phyloP scores from a whole-genome alignment of 176 grass and related monocot species.

The Chloris gayana region DNA sequence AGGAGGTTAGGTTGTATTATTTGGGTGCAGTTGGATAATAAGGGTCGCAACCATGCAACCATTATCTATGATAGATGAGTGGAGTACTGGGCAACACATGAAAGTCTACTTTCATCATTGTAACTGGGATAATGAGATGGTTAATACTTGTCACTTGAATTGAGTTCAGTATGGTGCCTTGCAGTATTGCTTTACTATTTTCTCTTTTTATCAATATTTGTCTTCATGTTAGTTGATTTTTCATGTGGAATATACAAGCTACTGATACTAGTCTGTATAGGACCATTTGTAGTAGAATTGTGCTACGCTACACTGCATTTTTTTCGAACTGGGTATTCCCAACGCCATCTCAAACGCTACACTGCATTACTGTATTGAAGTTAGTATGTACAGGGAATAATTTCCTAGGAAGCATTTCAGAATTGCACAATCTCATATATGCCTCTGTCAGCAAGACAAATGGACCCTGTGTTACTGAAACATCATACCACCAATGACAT shows the following conservation, averaged over 20 bases:
- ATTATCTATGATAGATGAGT: slow-evolving; percentile 7
- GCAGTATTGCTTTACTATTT: not conserved
- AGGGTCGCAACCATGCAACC: slow-evolving; percentile 14
- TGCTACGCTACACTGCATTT: not conserved
- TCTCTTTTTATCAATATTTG: not conserved
- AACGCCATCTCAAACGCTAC: too few species aligned
- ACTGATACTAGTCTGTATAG: not conserved
- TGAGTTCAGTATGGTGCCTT: not conserved
- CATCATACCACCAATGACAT: too few species aligned
- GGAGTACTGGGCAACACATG: slow-evolving; percentile 21
- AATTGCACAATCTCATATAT: too few species aligned
- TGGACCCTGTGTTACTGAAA: too few species aligned
- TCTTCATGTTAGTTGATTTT: not conserved
- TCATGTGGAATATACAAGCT: not conserved
- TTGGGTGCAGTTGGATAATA: slow-evolving; percentile 21
- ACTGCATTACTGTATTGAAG: too few species aligned
- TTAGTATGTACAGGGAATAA: not conserved
- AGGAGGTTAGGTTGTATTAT: slow-evolving; percentile 30
- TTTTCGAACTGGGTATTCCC: too few species aligned
- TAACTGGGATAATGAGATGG: not conserved
- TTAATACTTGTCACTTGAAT: slow-evolving; percentile 19
- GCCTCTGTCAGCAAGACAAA: too few species aligned
- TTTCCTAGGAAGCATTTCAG: not conserved
- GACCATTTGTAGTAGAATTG: not conserved
- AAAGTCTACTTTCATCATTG: not conserved